Base-by-base conservation (phyloP, 2,329 filamentous ascomycete species). In the Trichoderma sp. region DNA sequence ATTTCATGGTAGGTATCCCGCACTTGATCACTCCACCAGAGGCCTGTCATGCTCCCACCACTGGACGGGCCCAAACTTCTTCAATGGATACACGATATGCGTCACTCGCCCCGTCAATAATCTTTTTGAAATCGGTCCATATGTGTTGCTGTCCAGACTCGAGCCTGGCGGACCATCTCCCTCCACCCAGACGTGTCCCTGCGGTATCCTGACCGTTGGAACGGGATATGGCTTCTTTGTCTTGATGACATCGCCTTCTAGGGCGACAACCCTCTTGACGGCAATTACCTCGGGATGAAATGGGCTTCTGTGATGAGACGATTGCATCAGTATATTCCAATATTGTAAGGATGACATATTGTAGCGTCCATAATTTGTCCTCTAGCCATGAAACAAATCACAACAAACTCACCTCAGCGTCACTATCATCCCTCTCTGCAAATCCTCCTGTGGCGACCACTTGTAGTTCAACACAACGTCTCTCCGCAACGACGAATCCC, bases 161-260 rank as follows among this genome's bases (percentile, higher is more conserved):
- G 88, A 88, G 65, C 88, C 86, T 76, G 88, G 88, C 76, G 88
- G 88, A 13, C 92, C 94, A 79, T 99, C 96, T 1, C 96, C 96
- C 80, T 98, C 95, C 1, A 99, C 90, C 96, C 96, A 99, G 32
- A 98, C 87, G 83, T 98, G 95, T 20, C 94, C 94, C 73, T 87
- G 87, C 6, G 95, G 95, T 26, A 99, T 88, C 73, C 87, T 86
- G 59, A 92, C 84, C 9, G 81, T 85, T 1, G 83, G 76, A 17
- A 85, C 80, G 9, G 88, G 86, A 78, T 90, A 92, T 20, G 90
- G 90, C 68, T 84, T 80, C 71, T 88, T 86, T 53, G 92, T 92
- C 70, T 84, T 85, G 34, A 98, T 89, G 1, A 88, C 84, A 78
- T 98, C 95, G 11, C 95, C 94, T 67, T 92, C 91, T 4, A 98